A percentile compares a stretch with the other conserved stretches of the same genome.
These are phyloP conservation scores for Setaria italica DNA, from an alignment of 202 grass and related monocot genomes.

Conservation along the genomic window DNA sequence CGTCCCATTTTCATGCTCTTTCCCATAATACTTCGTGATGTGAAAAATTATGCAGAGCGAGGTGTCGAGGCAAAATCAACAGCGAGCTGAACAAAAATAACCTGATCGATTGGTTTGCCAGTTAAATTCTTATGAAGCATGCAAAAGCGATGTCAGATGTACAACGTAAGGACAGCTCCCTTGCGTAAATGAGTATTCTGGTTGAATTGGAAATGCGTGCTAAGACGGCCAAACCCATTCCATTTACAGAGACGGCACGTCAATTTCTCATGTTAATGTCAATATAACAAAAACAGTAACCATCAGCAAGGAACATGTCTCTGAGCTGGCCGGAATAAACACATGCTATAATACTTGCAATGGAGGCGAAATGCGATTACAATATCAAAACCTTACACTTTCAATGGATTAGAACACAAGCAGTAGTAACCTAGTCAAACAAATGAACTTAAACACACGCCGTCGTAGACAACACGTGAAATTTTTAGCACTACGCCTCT, in stretches of 20 bases:
- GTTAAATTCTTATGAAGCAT: background rate
- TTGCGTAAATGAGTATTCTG: slow-evolving; percentile 1
- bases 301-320: background rate
- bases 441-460: slow-evolving; percentile 24
- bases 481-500: slow-evolving; percentile 36
- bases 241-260: background rate
- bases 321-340: slow-evolving; percentile 24
- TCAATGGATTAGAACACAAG: slow-evolving; percentile 41
- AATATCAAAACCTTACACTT: slow-evolving; percentile 58
- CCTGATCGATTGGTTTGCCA: background rate
- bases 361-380: slow-evolving; percentile 31
- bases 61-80: background rate
- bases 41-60: background rate
- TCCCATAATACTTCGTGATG: background rate
- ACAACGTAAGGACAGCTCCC: background rate
- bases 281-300: slow-evolving; percentile 12
- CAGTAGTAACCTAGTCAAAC: slow-evolving; percentile 34
- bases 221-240: background rate
- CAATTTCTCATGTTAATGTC: slow-evolving; percentile 23
- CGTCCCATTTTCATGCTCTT: background rate
- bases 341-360: slow-evolving; percentile 44
- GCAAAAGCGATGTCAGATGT: background rate
- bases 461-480: slow-evolving; percentile 14
- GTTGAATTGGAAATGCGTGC: background rate
- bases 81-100: background rate